Evolutionary conservation across 1,139 yeast species (phyloP), one percentile per base, ranked within the genome.

Genomic region (Barnettozyma hawaiiensis): DNA sequence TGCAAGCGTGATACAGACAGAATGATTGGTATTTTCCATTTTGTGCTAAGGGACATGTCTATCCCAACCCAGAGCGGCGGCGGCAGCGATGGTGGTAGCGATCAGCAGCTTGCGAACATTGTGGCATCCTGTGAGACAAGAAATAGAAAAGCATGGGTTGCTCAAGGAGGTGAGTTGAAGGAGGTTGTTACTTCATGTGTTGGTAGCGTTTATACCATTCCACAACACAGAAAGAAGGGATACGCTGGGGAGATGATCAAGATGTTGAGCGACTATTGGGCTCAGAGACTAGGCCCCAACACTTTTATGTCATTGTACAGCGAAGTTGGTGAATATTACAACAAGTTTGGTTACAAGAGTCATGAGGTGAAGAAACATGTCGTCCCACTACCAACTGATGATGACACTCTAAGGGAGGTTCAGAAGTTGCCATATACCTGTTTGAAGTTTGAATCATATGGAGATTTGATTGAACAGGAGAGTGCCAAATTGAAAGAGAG

Each of bases 261-360:
- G 3, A 39, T 48, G 16, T 56, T 71, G 26, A 64, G 66, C 41
- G 51, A 63, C 14, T 54, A 51, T 39, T 64, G 70, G 47, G 78
- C 75, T 49, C 62, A 67, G 42, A 43, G 47, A 21, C 37, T 53
- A 22, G 48, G 42, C n/a, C n/a, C n/a, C 23, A 44, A 47, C 8
- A 27, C 45, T 0, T 52, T 54, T 29, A 52, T 47, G 36, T 44
- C 47, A 36, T 43, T 56, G 46, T 84, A 83, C 67, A 81, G 89
- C 28, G 94, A 83, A 55, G 73, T 85, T 31, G 90, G 87, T 6
- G 79, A 78, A 44, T 83, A 75, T 59, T 83, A 84, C 58, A 60
- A 67, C 28, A 65, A 68, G 44, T 69, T 73, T 52, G 94, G 86
- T 2, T 84, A 78, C 60, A 62, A 66, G 34, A 71, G 81, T 2